Percentiles rank a stretch among this genome's conserved stretches.
Evolutionary conservation across 2,329 filamentous ascomycete species (phyloP).

Genomic region (Aspergillus viridinutans): DNA sequence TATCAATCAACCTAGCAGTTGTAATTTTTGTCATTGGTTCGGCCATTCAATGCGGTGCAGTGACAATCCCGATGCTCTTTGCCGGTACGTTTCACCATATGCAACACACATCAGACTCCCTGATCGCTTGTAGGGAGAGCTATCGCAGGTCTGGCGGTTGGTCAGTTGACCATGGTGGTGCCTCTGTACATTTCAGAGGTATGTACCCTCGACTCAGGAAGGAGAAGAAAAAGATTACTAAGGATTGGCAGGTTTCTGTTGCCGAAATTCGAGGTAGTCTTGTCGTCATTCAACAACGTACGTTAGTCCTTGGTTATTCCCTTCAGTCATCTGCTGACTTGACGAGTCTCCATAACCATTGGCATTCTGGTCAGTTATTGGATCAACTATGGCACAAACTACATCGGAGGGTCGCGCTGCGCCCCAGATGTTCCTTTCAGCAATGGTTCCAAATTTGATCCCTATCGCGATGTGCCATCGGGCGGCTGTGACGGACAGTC

Average conservation of each 20-base stretch:
- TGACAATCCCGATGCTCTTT: conserved; percentile 40
- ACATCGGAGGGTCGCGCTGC: conserved; percentile 45
- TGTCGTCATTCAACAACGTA: conserved; percentile 37
- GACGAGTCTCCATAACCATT: conserved; percentile 42
- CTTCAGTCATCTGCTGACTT: conserved; percentile 13
- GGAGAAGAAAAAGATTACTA: background rate
- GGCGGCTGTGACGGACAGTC: conserved; percentile 47
- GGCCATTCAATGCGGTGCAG: conserved; percentile 43
- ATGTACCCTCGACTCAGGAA: conserved; percentile 12
- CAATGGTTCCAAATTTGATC: conserved; percentile 43
- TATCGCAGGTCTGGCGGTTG: conserved; percentile 44
- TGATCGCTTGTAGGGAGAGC: conserved; percentile 30
- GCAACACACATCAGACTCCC: background rate
- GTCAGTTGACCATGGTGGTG: conserved; percentile 44
- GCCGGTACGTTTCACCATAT: conserved; percentile 39
- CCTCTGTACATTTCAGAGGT: conserved; percentile 53
- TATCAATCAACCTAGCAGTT: conserved; percentile 50
- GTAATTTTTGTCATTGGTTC: conserved; percentile 51
- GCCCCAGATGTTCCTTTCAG: conserved; percentile 46
- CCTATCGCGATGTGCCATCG: conserved; percentile 40
- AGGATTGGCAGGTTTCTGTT: conserved; percentile 39
- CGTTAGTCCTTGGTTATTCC: conserved; percentile 2
- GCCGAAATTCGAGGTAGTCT: conserved; percentile 36
- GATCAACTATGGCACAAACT: conserved; percentile 44
- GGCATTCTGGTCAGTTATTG: conserved; percentile 38